These are phyloP conservation scores for Mycena leptocephala DNA, from an alignment of 768 basidiomycete species.

Conservation along the genomic window DNA sequence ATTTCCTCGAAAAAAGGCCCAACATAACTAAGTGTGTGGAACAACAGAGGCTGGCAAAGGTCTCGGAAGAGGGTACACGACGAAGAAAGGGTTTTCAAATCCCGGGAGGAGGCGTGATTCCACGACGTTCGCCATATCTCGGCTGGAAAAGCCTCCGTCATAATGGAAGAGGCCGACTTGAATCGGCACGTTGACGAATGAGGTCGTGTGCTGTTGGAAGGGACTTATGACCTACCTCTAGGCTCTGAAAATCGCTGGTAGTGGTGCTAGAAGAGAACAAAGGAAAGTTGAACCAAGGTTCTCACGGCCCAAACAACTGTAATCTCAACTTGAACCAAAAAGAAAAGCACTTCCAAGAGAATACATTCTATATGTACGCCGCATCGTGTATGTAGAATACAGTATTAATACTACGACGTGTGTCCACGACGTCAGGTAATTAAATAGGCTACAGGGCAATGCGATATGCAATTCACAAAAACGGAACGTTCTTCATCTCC, in stretches of 20 bases:
- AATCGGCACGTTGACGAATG: background rate
- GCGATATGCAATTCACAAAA: slow-evolving; percentile 57
- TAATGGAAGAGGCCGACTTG: background rate
- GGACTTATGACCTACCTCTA: background rate
- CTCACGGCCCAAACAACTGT: background rate
- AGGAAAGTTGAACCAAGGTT: background rate
- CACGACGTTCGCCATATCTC: slow-evolving; percentile 13
- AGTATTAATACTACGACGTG: slow-evolving; percentile 1
- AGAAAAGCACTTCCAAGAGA: no score
- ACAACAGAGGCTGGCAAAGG: slow-evolving; percentile 22
- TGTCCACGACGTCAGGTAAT: background rate
- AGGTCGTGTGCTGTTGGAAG: no score
- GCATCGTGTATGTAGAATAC: background rate
- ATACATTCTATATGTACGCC: background rate
- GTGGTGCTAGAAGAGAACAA: background rate
- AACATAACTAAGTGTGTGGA: background rate
- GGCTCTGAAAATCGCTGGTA: background rate
- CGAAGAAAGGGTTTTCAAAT: slow-evolving; percentile 4
- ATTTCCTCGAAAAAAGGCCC: background rate
- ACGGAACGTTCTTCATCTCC: slow-evolving; percentile 88
- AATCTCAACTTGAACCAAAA: background rate
- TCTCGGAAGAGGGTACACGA: slow-evolving; percentile 26
- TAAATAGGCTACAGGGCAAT: slow-evolving; percentile 24
- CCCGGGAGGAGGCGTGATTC: background rate
- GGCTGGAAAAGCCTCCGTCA: background rate